A percentile compares a stretch with the other conserved stretches of the same genome.
Conservation (phyloP, 768 basidiomycete genomes). For the Psilocybe subaeruginosa region DNA sequence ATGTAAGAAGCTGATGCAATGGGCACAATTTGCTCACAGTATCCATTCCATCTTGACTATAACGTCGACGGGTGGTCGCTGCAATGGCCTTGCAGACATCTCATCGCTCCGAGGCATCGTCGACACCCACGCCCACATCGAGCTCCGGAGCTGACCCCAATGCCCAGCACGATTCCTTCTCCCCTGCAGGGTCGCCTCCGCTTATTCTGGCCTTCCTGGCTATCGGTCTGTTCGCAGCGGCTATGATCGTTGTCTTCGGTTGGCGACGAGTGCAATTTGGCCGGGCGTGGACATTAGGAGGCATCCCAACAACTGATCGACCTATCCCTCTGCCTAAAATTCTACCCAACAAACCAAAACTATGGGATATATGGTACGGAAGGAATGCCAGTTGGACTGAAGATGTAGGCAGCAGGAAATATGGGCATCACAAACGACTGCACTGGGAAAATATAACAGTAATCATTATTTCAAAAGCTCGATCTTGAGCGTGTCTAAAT, state of each 20-base stretch:
- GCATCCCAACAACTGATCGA: background rate
- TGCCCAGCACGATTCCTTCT: constrained; percentile 18
- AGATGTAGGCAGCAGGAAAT: constrained; percentile 11
- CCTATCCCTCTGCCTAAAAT: background rate
- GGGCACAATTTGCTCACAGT: background rate
- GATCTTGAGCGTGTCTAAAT: background rate
- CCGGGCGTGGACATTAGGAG: constrained; percentile 11
- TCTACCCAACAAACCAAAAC: constrained; percentile 35
- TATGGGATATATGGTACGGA: constrained; percentile 48
- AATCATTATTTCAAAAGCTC: constrained; percentile 19
- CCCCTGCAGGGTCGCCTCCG: constrained; percentile 47
- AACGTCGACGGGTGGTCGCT: constrained; percentile 1
- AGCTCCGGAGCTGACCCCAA: background rate
- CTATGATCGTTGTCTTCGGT: constrained; percentile 50
- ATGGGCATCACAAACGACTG: constrained; percentile 13
- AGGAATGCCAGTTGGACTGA: constrained; percentile 13
- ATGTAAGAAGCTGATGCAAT: constrained; percentile 13
- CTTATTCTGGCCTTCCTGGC: constrained; percentile 63
- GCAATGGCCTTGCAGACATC: constrained; percentile 24
- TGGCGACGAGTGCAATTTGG: constrained; percentile 40
- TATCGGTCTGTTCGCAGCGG: constrained; percentile 55
- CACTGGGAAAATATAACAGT: constrained; percentile 48
- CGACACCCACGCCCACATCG: constrained; percentile 7
- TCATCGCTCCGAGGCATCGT: constrained; percentile 8
- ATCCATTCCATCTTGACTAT: background rate